Conservation (phyloP, 768 basidiomycete genomes). For the Termitomyces titanicus region DNA sequence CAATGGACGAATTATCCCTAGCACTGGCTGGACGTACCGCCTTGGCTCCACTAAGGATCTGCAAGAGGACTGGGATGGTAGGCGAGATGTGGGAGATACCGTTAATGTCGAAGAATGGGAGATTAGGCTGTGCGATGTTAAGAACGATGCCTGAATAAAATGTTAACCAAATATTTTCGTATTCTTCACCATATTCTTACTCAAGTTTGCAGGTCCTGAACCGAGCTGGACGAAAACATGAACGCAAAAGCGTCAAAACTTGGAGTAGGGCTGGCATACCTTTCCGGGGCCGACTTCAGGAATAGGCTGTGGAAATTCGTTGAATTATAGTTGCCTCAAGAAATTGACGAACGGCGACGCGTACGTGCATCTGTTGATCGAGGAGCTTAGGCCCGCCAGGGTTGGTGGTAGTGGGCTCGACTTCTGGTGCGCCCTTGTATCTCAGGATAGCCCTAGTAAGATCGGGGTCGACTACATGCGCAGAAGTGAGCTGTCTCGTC, state of each 20-base stretch:
- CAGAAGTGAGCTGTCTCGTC: neutral
- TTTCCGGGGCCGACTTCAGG: constrained; percentile 13
- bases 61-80: constrained; percentile 44
- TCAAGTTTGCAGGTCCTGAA: constrained; percentile 12
- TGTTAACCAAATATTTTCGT: neutral
- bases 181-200: constrained; percentile 3
- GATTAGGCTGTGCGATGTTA: constrained; percentile 24
- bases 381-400: constrained; percentile 14
- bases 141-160: neutral
- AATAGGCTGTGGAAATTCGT: constrained; percentile 11
- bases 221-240: constrained; percentile 13
- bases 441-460: constrained; percentile 29
- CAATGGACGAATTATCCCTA: neutral
- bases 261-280: constrained; percentile 1
- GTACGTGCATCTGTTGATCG: constrained; percentile 21
- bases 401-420: constrained; percentile 23
- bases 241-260: neutral
- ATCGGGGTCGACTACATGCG: constrained; percentile 16
- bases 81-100: constrained; percentile 34
- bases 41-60: constrained; percentile 44
- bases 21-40: constrained; percentile 1
- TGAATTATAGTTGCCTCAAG: neutral
- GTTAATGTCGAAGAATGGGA: constrained; percentile 27
- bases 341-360: neutral
- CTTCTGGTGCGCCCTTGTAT: constrained; percentile 25